Base-by-base conservation (phyloP, 163 green algal species). In the Scenedesmus sp. region DNA sequence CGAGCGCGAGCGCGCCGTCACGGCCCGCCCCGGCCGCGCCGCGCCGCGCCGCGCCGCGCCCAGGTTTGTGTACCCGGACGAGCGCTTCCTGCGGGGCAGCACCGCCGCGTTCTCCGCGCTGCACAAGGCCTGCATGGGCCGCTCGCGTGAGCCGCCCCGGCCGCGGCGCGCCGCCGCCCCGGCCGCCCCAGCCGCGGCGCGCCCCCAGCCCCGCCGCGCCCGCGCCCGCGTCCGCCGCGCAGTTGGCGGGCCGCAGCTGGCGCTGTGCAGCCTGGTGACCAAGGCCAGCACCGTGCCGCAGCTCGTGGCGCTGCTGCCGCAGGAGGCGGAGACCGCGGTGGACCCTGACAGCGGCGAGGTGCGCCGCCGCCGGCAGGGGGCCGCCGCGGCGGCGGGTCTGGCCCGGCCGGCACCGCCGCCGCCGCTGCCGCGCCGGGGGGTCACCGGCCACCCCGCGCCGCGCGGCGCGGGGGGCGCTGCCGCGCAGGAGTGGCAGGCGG, bases 1-100 rank as follows among this genome's bases (percentile, higher is more conserved):
- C n/a, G n/a, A n/a, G n/a, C n/a, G n/a, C n/a, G n/a, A n/a, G n/a
- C n/a, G n/a, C n/a, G n/a, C n/a, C n/a, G n/a, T n/a, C n/a, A n/a
- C n/a, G n/a, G n/a, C n/a, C n/a, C n/a, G n/a, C n/a, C n/a, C n/a
- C n/a, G n/a, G n/a, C n/a, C n/a, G n/a, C n/a, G n/a, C n/a, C n/a
- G n/a, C n/a, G n/a, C n/a, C n/a, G n/a, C n/a, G n/a, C n/a, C n/a
- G n/a, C n/a, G n/a, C n/a, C n/a, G n/a, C n/a, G n/a, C 26, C 44
- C n/a, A 31, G 57, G 11, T 86, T 86, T 62, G 36, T 86, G 36
- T 86, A 76, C 66, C 81, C 81, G 3, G 75, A 84, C 34, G 81
- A 86, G 53, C 24, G 54, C 4, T 10, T 17, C 3, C 29, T 82
- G 2, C 44, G 45, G 34, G 75, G 75, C 67, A 84, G 67, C 70